phyloP scores from a whole-genome alignment of 176 grass and related monocot species.

The Carex scoparia region DNA sequence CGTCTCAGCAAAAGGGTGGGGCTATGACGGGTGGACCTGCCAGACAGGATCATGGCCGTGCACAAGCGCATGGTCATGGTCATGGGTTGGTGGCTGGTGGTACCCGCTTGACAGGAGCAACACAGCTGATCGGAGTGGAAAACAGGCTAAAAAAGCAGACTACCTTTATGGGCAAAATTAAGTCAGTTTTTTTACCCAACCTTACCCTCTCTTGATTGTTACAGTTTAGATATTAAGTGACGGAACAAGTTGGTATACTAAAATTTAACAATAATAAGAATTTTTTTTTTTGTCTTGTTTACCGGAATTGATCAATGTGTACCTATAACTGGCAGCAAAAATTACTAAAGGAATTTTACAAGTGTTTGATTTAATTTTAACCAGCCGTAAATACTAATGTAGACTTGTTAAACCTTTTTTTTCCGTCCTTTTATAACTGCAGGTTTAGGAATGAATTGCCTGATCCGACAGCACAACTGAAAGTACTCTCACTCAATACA shows the following conservation, averaged over 20 bases:
- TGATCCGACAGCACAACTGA: slow-evolving; percentile 72
- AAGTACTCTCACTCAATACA: slow-evolving; percentile 78
- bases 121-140: slow-evolving; percentile 41
- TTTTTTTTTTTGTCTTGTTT: neutral
- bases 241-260: neutral
- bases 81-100: slow-evolving; percentile 20
- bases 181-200: slow-evolving; percentile 2
- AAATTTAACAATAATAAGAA: neutral
- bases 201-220: neutral
- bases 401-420: slow-evolving; percentile 13
- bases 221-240: neutral
- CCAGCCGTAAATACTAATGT: neutral
- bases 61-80: neutral
- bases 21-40: neutral
- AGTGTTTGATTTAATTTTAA: slow-evolving; percentile 6
- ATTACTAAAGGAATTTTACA: neutral
- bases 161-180: slow-evolving; percentile 59
- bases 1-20: slow-evolving; percentile 32
- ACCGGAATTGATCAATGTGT: neutral
- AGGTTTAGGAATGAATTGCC: slow-evolving; percentile 97
- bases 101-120: slow-evolving; percentile 9
- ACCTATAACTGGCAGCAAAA: slow-evolving; percentile 16
- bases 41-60: neutral
- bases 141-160: slow-evolving; percentile 94
- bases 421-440: slow-evolving; percentile 23